Evolutionary conservation across 805 yeast genomes (phyloP), one percentile per base, ranked within the genome.

Genomic region (Brettanomyces sp.): DNA sequence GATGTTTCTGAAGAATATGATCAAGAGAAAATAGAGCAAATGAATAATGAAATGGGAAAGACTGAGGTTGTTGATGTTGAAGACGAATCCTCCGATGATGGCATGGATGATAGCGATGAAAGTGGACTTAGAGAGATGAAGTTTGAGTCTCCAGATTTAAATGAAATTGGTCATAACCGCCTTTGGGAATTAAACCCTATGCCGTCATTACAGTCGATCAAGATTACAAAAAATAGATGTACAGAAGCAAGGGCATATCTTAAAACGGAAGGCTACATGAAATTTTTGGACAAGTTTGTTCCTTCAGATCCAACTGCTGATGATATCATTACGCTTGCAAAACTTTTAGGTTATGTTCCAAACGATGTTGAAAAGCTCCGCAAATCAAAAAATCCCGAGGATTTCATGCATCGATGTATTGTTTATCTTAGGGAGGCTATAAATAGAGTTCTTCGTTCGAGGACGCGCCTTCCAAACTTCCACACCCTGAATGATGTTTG

Each of bases 401-500:
- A 51, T 14, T 52, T 51, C 21, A 45, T 58, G 47, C 54, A 52
- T 22, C 49, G 52, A n/a, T 55, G 62, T 44, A 72, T 82, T 36
- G 69, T 71, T 49, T 69, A 73, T 45, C 65, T 85, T 38, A 80
- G 79, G 53, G 70, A 70, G 45, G 88, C 87, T 8, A 79, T 85
- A 65, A 74, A 76, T 46, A 77, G 76, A 53, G 87, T 84, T 9
- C 56, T 75, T 28, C 61, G 68, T 37, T 73, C 79, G 46, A 72
- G 95, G 48, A 65, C 75, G 3, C 67, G 85, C 49, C 55, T 83
- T 23, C 69, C 73, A 2, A 62, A 69, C 45, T 77, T 84, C 52
- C 64, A 69, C 45, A 76, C 82, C 0, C 55, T 86, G 3, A 83
- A 80, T 9, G 78, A 80, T 49, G 77, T 83, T 2, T 62, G 77